These are phyloP conservation scores for Paspalum vaginatum DNA, from an alignment of 176 grass and related monocot genomes.

Conservation along the genomic window DNA sequence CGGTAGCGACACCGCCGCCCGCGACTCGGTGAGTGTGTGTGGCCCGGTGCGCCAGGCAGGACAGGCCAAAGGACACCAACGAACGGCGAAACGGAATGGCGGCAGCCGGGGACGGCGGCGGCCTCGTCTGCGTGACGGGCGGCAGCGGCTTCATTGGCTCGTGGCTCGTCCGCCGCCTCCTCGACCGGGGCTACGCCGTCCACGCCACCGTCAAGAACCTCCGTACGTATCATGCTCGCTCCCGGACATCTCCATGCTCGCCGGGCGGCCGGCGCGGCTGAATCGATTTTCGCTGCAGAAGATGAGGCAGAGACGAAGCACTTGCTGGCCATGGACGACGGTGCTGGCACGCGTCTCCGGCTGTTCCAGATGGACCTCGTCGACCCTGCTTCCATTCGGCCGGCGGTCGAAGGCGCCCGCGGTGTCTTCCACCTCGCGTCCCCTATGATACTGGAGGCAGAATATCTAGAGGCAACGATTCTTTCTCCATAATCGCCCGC, in stretches of 20 bases:
- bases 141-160: conserved; percentile 87
- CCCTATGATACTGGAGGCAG: conserved; percentile 18
- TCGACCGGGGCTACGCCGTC: conserved; percentile 68
- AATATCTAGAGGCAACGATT: conserved; percentile 57
- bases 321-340: conserved; percentile 52
- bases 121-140: conserved; percentile 75
- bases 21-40: no score
- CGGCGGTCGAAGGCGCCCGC: conserved; percentile 46
- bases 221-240: conserved; percentile 1
- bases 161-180: conserved; percentile 74
- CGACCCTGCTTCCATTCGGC: conserved; percentile 36
- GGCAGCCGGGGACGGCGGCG: neutral
- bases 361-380: conserved; percentile 72
- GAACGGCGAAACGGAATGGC: conserved; percentile 11
- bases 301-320: conserved; percentile 72
- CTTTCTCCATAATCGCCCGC: neutral
- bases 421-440: conserved; percentile 75
- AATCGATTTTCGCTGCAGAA: conserved; percentile 28
- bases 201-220: conserved; percentile 82
- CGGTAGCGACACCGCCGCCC: neutral
- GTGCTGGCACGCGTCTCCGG: conserved; percentile 42
- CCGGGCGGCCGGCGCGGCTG: neutral
- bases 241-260: neutral
- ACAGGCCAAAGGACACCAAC: neutral
- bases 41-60: neutral